Evolutionary conservation across 2,329 filamentous ascomycete species (phyloP).

Genomic region (Hypoxylon sp.): DNA sequence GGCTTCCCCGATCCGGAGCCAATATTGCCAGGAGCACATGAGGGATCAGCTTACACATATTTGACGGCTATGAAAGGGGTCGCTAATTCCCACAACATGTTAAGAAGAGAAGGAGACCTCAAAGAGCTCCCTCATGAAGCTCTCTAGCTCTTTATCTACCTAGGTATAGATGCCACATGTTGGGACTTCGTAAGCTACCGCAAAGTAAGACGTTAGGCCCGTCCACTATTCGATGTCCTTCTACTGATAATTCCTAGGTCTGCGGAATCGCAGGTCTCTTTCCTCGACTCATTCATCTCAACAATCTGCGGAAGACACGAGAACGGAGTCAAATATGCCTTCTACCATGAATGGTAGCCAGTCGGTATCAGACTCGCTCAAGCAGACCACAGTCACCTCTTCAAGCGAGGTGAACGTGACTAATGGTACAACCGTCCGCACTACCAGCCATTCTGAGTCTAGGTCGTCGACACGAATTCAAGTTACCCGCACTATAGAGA

Average conservation of each 20-base stretch:
- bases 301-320: constrained; percentile 31
- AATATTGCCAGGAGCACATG: constrained; percentile 24
- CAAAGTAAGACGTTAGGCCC: constrained; percentile 30
- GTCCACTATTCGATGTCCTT: neutral
- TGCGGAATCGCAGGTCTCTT: constrained; percentile 41
- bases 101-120: constrained; percentile 1
- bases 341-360: constrained; percentile 33
- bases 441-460: constrained; percentile 17
- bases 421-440: constrained; percentile 16
- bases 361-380: constrained; percentile 15
- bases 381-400: constrained; percentile 19
- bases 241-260: constrained; percentile 26
- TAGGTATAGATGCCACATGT: constrained; percentile 27
- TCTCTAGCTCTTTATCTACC: constrained; percentile 1
- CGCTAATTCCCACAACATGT: neutral
- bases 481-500: constrained; percentile 46
- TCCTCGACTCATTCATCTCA: constrained; percentile 36
- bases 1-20: constrained; percentile 17
- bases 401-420: constrained; percentile 18
- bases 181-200: constrained; percentile 40
- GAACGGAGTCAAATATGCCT: constrained; percentile 29
- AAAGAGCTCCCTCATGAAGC: constrained; percentile 3
- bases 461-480: constrained; percentile 35
- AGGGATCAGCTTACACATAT: constrained; percentile 10
- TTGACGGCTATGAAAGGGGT: constrained; percentile 18